A percentile compares a stretch with the other conserved stretches of the same genome.
These are phyloP conservation scores for Pythium dissotocum DNA, from an alignment of 352 stramenopile genomes.

Conservation along the genomic window DNA sequence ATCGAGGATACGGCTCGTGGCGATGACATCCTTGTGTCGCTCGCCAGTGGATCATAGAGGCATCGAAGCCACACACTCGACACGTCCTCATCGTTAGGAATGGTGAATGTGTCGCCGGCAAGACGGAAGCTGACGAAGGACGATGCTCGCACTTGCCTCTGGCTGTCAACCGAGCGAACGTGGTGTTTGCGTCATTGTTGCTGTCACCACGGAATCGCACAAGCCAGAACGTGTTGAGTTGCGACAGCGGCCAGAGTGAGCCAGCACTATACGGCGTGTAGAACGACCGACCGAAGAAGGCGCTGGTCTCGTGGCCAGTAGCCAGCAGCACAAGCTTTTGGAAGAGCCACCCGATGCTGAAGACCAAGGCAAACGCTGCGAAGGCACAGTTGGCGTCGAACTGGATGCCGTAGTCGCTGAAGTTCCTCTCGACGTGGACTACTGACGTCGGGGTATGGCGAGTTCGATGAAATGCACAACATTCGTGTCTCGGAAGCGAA, in stretches of 20 bases:
- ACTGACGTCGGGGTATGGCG: not conserved
- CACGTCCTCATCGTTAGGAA: not conserved
- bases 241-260: constrained; percentile 21
- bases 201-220: not conserved
- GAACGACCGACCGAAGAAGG: constrained; percentile 15
- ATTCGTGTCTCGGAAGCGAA: constrained; percentile 24
- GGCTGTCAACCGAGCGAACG: not conserved
- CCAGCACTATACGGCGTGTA: constrained; percentile 30
- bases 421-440: not conserved
- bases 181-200: not conserved
- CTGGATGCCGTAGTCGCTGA: constrained; percentile 3
- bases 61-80: constrained; percentile 14
- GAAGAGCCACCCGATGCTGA: not conserved
- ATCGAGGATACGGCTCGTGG: constrained; percentile 20
- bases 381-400: constrained; percentile 19
- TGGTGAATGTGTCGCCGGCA: not conserved
- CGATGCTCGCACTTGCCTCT: too few species aligned
- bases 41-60: constrained; percentile 23
- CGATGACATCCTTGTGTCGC: constrained; percentile 14
- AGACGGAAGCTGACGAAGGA: not conserved
- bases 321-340: not conserved
- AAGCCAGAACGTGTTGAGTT: constrained; percentile 14
- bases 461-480: constrained; percentile 4
- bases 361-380: not conserved
- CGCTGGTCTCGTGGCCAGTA: not conserved